Evolutionary conservation across 164 flowering plant species (phyloP).

Genomic region (Cinnamomum chago): DNA sequence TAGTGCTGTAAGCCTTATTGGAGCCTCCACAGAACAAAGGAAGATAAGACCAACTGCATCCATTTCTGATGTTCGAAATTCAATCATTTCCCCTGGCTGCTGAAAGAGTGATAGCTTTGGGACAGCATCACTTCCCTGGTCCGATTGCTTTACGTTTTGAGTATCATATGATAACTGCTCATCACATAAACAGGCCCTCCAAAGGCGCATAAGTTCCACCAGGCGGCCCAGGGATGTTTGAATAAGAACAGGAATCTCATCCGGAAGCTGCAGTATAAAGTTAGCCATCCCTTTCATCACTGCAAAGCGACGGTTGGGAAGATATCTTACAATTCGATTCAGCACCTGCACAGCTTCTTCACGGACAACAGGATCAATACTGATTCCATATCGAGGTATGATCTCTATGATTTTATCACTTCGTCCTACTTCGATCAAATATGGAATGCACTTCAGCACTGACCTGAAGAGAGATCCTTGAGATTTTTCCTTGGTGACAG

Average conservation of each 20-base stretch:
- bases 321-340: constrained; percentile 78
- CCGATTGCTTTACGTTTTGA: constrained; percentile 39
- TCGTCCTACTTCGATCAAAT: constrained; percentile 89
- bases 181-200: constrained; percentile 84
- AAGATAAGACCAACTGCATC: constrained; percentile 98
- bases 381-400: constrained; percentile 97
- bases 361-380: constrained; percentile 98
- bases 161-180: constrained; percentile 50
- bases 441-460: constrained; percentile 95
- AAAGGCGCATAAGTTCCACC: constrained; percentile 92
- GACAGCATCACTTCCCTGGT: constrained; percentile 36
- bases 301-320: constrained; percentile 95
- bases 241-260: constrained; percentile 96
- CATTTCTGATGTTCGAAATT: constrained; percentile 82
- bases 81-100: constrained; percentile 55
- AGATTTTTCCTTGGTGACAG: constrained; percentile 90
- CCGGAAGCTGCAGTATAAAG: constrained; percentile 79
- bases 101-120: constrained; percentile 46
- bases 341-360: constrained; percentile 97
- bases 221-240: constrained; percentile 91
- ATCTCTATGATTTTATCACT: constrained; percentile 94
- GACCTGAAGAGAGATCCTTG: constrained; percentile 92
- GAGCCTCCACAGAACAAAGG: constrained; percentile 92
- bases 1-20: constrained; percentile 92
- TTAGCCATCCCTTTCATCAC: constrained; percentile 98